Percentiles rank a stretch among this genome's conserved stretches.
Conservation (phyloP, 768 basidiomycete genomes). For the Daedalea quercina region DNA sequence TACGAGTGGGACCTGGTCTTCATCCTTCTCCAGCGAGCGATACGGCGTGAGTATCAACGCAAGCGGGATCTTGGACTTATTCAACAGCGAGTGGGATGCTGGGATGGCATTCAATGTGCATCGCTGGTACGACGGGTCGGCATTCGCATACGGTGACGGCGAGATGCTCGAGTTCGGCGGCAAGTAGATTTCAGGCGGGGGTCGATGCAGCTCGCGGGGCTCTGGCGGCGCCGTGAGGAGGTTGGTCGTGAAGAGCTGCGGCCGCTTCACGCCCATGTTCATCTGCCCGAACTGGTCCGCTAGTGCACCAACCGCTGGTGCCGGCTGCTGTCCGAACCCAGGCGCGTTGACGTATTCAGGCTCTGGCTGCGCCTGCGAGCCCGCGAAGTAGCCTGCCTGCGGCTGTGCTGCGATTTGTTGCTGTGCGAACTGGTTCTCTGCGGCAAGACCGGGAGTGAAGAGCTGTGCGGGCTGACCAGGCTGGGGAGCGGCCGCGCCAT, state of each 20-base stretch:
- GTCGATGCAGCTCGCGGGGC: conserved; percentile 71
- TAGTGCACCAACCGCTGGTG: conserved; percentile 50
- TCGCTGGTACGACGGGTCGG: conserved; percentile 88
- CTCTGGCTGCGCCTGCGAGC: conserved; percentile 25
- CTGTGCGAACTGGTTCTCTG: conserved; percentile 62
- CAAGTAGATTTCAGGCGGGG: conserved; percentile 85
- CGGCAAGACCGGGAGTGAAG: conserved; percentile 80
- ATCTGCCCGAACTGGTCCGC: conserved; percentile 86
- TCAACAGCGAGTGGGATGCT: conserved; percentile 78
- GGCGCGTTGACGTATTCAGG: conserved; percentile 40
- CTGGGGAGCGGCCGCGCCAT: conserved; percentile 31
- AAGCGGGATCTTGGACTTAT: conserved; percentile 87
- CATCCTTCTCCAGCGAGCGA: conserved; percentile 76
- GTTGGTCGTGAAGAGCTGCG: conserved; percentile 82
- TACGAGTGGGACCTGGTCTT: conserved; percentile 82
- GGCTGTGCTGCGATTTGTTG: conserved; percentile 36
- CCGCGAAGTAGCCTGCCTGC: conserved; percentile 36
- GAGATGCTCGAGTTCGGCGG: conserved; percentile 82
- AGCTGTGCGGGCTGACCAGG: conserved; percentile 49
- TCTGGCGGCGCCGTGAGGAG: conserved; percentile 91
- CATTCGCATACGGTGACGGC: conserved; percentile 71
- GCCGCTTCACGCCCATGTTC: conserved; percentile 77
- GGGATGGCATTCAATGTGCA: conserved; percentile 90
- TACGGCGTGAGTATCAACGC: conserved; percentile 89
- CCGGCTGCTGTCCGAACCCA: conserved; percentile 36